phyloP scores from a whole-genome alignment of 179 eudicot genomes.

The Pouteria campechiana region DNA sequence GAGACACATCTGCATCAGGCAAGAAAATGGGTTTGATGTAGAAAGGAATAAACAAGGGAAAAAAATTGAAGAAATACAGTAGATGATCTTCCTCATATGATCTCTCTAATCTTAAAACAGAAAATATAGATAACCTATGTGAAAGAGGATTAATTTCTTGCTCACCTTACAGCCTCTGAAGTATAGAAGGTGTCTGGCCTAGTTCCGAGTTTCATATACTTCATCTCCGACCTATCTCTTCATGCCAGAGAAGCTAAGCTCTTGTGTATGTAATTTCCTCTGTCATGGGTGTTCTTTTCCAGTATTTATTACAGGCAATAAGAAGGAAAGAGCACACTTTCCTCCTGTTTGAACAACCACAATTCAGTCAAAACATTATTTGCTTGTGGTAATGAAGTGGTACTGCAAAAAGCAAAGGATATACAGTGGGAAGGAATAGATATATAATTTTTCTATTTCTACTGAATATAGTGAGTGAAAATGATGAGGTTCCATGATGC shows the following conservation, averaged over 20 bases:
- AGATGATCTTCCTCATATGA: too few relatives aligned
- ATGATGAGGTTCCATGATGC: too few relatives aligned
- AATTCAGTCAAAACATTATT: too few relatives aligned
- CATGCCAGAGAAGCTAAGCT: not conserved
- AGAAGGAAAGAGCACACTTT: not conserved
- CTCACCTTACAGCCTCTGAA: constrained; percentile 75
- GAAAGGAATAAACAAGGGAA: not conserved
- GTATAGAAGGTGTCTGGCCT: constrained; percentile 77
- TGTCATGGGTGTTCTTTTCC: constrained; percentile 2
- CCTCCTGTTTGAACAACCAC: not conserved
- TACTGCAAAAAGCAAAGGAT: too few relatives aligned
- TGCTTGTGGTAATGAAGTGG: too few relatives aligned
- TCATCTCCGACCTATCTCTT: constrained; percentile 29
- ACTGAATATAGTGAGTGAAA: too few relatives aligned
- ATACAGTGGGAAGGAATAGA: too few relatives aligned
- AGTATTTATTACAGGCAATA: constrained; percentile 6
- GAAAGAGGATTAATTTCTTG: not conserved
- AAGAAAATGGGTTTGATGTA: not conserved
- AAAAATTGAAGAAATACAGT: too few relatives aligned
- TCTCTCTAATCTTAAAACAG: not conserved
- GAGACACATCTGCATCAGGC: constrained; percentile 58
- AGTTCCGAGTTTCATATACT: constrained; percentile 95
- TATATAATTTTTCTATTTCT: too few relatives aligned
- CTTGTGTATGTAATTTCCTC: not conserved
- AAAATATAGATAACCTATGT: not conserved